Percentiles rank a stretch among this genome's conserved stretches.
phyloP scores from a whole-genome alignment of 2,329 filamentous ascomycete genomes.

The Teratosphaeria viscida region DNA sequence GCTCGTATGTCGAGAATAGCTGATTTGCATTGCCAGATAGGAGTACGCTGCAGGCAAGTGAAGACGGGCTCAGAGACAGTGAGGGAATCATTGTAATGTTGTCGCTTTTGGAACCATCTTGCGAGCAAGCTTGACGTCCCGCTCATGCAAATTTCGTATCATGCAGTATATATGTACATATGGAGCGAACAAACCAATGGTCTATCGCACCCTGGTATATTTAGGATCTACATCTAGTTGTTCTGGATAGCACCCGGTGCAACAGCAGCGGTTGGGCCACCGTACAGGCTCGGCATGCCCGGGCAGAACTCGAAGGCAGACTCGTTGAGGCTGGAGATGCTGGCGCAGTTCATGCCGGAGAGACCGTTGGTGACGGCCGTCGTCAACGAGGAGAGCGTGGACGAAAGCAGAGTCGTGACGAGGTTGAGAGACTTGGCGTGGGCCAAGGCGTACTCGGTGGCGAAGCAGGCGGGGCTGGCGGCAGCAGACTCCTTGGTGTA shows the following conservation, averaged over 20 bases:
- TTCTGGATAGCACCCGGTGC: conserved; percentile 19
- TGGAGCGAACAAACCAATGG: background rate
- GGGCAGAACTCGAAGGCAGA: conserved; percentile 18
- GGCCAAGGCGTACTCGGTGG: conserved; percentile 12
- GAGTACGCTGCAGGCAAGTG: too few species aligned
- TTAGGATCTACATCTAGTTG: background rate
- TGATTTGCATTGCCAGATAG: background rate
- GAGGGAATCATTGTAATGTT: too few species aligned
- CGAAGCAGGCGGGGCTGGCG: conserved; percentile 20
- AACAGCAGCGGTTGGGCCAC: conserved; percentile 18
- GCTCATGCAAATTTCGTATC: too few species aligned
- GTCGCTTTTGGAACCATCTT: too few species aligned
- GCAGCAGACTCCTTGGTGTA: conserved; percentile 28
- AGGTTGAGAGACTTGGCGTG: conserved; percentile 13
- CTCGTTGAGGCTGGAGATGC: conserved; percentile 17
- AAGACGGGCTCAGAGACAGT: too few species aligned
- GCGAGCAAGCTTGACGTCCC: too few species aligned
- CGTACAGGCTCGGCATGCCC: conserved; percentile 17
- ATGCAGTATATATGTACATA: background rate
- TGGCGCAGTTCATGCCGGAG: conserved; percentile 9
- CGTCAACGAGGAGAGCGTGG: conserved; percentile 2
- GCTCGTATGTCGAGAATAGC: background rate
- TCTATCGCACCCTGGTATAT: background rate
- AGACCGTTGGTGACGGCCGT: conserved; percentile 3
- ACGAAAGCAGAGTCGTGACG: background rate